Evolutionary conservation across 306 rosid species (phyloP).

Genomic region (Pterocarpus macrocarpus): DNA sequence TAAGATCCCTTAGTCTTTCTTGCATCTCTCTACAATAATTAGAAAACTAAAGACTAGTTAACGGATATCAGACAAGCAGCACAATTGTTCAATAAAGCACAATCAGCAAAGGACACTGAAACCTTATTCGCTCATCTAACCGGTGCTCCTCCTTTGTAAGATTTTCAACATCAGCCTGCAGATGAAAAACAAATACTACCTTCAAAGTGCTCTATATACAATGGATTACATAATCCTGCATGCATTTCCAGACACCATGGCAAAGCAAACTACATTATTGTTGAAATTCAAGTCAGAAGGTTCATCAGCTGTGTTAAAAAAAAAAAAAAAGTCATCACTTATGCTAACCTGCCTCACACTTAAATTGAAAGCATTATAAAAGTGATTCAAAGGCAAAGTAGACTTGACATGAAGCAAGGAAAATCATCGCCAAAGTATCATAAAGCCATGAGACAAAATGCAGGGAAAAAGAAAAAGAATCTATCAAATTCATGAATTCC

Average conservation of each 20-base stretch:
- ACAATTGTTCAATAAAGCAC: slow-evolving; percentile 33
- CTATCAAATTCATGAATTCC: not conserved
- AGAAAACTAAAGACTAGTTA: slow-evolving; percentile 43
- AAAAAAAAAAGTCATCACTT: slow-evolving; percentile 16
- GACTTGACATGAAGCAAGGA: not conserved
- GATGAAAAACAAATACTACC: slow-evolving; percentile 33
- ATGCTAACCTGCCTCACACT: not conserved
- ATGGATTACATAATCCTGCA: slow-evolving; percentile 19
- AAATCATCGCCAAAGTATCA: not conserved
- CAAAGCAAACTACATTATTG: slow-evolving; percentile 22
- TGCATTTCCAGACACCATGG: slow-evolving; percentile 24
- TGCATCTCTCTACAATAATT: slow-evolving; percentile 86
- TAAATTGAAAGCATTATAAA: not conserved
- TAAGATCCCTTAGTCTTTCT: slow-evolving; percentile 81
- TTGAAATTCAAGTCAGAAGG: slow-evolving; percentile 35
- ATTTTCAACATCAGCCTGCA: slow-evolving; percentile 89
- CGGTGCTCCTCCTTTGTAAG: slow-evolving; percentile 73
- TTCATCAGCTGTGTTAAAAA: slow-evolving; percentile 22
- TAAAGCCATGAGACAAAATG: not conserved
- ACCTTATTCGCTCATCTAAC: slow-evolving; percentile 93
- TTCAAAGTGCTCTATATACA: slow-evolving; percentile 12
- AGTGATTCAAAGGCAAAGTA: slow-evolving; percentile 1
- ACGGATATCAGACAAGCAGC: slow-evolving; percentile 32
- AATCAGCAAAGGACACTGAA: slow-evolving; percentile 39
- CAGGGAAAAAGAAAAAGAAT: not conserved